Percentiles rank a stretch among this genome's conserved stretches.
These are phyloP conservation scores for Plasmodium vivax DNA, from an alignment of 169 alveolate species.

Conservation along the genomic window DNA sequence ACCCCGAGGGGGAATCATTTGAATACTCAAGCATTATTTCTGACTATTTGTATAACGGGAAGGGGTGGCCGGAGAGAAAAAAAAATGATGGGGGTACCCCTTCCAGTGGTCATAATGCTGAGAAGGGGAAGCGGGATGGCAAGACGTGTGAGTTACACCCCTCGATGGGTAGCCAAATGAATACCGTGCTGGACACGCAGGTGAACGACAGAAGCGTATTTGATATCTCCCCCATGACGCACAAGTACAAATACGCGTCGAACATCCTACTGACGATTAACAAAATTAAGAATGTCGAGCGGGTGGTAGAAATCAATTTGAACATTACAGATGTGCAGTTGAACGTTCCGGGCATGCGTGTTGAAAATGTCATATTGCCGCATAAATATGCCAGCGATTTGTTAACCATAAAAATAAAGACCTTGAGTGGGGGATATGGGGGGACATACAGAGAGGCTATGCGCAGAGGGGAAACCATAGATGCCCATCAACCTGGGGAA, in stretches of 20 bases:
- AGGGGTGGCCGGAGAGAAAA: neutral
- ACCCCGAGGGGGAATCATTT: neutral
- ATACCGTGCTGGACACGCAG: conserved; percentile 2
- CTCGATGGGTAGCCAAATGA: neutral
- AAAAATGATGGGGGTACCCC: neutral
- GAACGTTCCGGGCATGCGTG: conserved; percentile 68
- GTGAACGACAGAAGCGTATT: conserved; percentile 32
- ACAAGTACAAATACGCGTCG: conserved; percentile 49
- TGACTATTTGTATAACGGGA: conserved; percentile 10
- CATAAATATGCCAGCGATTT: conserved; percentile 40
- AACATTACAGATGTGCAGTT: conserved; percentile 35
- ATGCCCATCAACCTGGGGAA: neutral
- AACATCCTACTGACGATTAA: conserved; percentile 46
- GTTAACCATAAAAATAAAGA: conserved; percentile 38
- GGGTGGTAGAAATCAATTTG: conserved; percentile 38
- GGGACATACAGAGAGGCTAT: neutral
- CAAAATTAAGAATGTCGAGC: conserved; percentile 48
- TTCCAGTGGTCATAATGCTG: neutral
- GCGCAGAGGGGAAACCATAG: neutral
- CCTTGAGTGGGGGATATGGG: neutral
- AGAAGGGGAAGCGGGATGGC: neutral
- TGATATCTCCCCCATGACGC: conserved; percentile 27
- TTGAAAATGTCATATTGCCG: conserved; percentile 50
- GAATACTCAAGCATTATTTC: conserved; percentile 37
- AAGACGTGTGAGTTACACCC: neutral